Evolutionary conservation across 2,329 filamentous ascomycete species (phyloP).

Genomic region (Teratosphaeria destructans): DNA sequence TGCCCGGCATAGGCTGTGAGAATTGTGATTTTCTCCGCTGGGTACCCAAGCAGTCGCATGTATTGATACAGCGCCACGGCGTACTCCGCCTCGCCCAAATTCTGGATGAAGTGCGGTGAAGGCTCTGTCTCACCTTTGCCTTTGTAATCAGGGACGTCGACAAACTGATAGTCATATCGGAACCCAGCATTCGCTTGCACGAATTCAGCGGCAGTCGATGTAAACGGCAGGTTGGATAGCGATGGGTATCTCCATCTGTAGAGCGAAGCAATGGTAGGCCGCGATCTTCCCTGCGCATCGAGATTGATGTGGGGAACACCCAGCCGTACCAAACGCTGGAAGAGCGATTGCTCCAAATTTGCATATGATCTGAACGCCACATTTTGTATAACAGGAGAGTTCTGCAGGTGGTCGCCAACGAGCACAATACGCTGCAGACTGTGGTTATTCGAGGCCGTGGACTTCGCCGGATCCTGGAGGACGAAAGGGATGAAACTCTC

Average conservation of each 20-base stretch:
- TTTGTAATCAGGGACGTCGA: conserved; percentile 90
- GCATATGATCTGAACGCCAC: conserved; percentile 89
- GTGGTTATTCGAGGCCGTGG: conserved; percentile 32
- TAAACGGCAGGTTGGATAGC: conserved; percentile 67
- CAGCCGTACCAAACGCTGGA: conserved; percentile 78
- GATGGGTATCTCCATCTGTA: conserved; percentile 89
- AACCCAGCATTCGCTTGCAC: conserved; percentile 80
- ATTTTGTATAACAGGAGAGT: conserved; percentile 91
- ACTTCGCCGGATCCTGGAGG: conserved; percentile 55
- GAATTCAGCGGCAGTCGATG: conserved; percentile 61
- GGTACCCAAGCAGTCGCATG: conserved; percentile 91
- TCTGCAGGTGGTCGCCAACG: conserved; percentile 92
- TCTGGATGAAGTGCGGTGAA: conserved; percentile 89
- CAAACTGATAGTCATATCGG: conserved; percentile 90
- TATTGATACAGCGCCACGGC: conserved; percentile 93
- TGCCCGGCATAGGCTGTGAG: conserved; percentile 92
- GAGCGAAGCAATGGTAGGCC: conserved; percentile 74
- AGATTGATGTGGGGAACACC: conserved; percentile 86
- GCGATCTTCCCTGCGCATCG: conserved; percentile 85
- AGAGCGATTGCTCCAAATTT: conserved; percentile 91
- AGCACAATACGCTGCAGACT: conserved; percentile 79
- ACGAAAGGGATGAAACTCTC: conserved; percentile 93
- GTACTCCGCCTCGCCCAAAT: conserved; percentile 93
- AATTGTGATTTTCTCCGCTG: conserved; percentile 73
- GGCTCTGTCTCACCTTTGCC: conserved; percentile 81